Evolutionary conservation across 345 rosid species (phyloP).

Genomic region (Luvunga scandens): DNA sequence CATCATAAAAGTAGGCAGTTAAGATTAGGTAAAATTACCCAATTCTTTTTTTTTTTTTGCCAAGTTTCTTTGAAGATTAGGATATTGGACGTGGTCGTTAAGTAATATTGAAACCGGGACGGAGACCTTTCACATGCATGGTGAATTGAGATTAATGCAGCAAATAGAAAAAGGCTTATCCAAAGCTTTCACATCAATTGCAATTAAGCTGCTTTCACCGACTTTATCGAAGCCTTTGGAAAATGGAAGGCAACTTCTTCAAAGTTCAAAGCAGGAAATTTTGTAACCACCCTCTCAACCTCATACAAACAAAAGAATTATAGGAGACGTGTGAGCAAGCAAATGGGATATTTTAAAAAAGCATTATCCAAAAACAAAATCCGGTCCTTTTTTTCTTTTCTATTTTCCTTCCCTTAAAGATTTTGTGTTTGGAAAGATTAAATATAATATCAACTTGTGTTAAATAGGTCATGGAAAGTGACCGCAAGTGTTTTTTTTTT

Average conservation of each 20-base stretch:
- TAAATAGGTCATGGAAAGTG: not conserved
- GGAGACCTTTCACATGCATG: not conserved
- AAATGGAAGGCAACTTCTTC: not conserved
- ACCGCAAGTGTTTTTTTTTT: not conserved
- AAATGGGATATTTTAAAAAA: not conserved
- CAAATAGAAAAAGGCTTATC: not conserved
- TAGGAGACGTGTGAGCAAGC: not conserved
- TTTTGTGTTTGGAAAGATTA: not conserved
- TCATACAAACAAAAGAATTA: not conserved
- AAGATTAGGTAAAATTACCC: conserved; percentile 8
- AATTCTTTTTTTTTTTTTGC: not conserved
- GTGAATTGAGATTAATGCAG: not conserved
- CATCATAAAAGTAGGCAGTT: conserved; percentile 8
- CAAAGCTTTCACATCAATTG: not conserved
- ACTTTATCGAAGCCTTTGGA: not conserved
- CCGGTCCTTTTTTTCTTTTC: not conserved
- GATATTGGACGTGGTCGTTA: not conserved
- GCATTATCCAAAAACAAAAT: not conserved
- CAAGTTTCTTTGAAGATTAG: not conserved
- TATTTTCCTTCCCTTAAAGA: not conserved
- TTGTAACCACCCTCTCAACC: not conserved
- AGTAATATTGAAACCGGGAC: not conserved
- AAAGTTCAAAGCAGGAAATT: not conserved
- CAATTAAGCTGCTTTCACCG: not conserved
- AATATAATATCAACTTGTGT: not conserved